These are phyloP conservation scores for Aureobasidium subglaciale DNA, from an alignment of 2,329 filamentous ascomycete genomes.

Conservation along the genomic window DNA sequence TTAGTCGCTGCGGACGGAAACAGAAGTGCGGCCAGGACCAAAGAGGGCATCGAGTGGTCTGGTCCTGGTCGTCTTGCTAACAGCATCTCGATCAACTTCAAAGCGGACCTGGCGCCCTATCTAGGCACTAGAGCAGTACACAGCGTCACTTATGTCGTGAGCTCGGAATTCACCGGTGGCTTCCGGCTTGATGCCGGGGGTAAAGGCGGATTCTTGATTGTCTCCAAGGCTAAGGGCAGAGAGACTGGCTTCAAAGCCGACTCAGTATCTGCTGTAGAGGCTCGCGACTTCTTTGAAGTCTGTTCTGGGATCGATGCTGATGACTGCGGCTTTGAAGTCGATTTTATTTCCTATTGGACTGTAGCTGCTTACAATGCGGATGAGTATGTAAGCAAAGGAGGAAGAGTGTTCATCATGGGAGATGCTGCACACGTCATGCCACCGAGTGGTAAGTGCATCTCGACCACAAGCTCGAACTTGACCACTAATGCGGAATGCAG, in stretches of 20 bases:
- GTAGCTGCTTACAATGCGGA: constrained; percentile 5
- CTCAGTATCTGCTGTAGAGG: neutral
- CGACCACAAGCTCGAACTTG: too few species aligned
- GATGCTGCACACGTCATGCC: constrained; percentile 29
- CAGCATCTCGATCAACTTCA: constrained; percentile 22
- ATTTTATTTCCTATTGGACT: constrained; percentile 12
- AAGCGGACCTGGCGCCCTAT: constrained; percentile 17
- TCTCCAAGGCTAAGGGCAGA: constrained; percentile 18
- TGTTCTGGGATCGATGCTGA: neutral
- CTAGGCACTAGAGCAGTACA: constrained; percentile 14
- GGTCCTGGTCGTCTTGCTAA: constrained; percentile 20
- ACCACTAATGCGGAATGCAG: neutral
- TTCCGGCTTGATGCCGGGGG: constrained; percentile 22
- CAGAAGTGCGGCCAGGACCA: constrained; percentile 15
- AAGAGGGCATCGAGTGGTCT: constrained; percentile 17
- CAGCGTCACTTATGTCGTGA: constrained; percentile 23
- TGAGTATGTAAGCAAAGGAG: constrained; percentile 8
- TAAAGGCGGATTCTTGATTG: constrained; percentile 20
- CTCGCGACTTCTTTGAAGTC: constrained; percentile 1
- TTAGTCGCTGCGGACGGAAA: constrained; percentile 20
- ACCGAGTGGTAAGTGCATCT: neutral
- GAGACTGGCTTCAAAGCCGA: neutral
- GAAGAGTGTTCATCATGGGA: constrained; percentile 25
- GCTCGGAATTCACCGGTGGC: constrained; percentile 19
- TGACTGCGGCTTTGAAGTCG: constrained; percentile 1